Evolutionary conservation across 2,329 filamentous ascomycete genomes (phyloP), one percentile per base, ranked within the genome.

Genomic region (Rhynchosporium graminicola): DNA sequence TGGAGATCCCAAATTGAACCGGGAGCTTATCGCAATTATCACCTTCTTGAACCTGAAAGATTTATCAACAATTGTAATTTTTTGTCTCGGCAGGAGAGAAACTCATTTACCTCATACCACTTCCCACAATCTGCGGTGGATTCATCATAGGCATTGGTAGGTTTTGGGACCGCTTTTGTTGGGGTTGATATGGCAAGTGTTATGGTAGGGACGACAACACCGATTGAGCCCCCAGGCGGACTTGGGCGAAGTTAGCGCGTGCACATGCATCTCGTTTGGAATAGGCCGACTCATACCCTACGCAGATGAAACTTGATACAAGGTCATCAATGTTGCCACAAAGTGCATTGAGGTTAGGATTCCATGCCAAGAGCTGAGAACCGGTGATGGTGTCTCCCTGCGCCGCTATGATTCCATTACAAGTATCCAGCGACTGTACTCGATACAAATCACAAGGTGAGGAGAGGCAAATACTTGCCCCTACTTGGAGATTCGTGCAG

Each of bases 391-490:
- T 55, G 31, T 29, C 13, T 9, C 13, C 31, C 33, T 55, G 29
- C 7, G 10, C 12, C 28, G 9, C 28, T 36, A 55, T 55, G 13
- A 55, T 55, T 13, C 33, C 31, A n/a, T 38, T 13, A 31, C 51
- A 55, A n/a, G 51, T 55, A 55, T 55, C 51, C 12, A 36, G 7
- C 8, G 51, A 9, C 31, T 55, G 29, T 10, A 55, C 51, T 15
- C 8, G 15, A 40, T 55, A 55, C 36, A 26, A 15, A 13, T 36
- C 36, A 33, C 51, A 55, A 15, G 51, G 13, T 15, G 9, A 15
- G 9, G 51, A 15, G 8, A 55, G 31, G 36, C 51, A 55, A 1
- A 55, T 36, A 40, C 12, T 40, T n/a, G 31, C 13, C 8, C 51
- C 51, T 9, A 5, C 51, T 38, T 55, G 9, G 36, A 55, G 33